Conservation (phyloP, 1,284 basidiomycete genomes). For the Pseudozyma tsukubaensis region DNA sequence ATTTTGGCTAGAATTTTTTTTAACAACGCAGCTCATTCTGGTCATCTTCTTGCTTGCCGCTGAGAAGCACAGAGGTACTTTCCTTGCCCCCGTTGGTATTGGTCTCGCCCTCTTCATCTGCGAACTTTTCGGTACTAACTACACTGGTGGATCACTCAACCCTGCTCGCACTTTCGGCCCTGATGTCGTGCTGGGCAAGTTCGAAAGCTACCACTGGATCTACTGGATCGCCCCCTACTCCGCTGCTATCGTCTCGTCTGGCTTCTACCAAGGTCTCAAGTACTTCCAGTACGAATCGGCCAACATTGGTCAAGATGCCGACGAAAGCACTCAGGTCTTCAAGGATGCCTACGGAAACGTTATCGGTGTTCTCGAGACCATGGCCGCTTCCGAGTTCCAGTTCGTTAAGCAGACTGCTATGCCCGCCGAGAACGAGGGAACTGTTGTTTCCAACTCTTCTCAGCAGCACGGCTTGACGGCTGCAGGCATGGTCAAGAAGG, state of each 20-base stretch:
- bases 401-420: constrained; percentile 20
- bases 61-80: constrained; percentile 70
- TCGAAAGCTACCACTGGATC: constrained; percentile 53
- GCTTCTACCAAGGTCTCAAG: constrained; percentile 51
- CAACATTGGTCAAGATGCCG: constrained; percentile 54
- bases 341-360: constrained; percentile 48
- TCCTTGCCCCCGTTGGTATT: constrained; percentile 59
- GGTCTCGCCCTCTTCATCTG: constrained; percentile 55
- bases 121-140: constrained; percentile 55
- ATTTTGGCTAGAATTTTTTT: constrained; percentile 70
- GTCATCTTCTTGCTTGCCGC: constrained; percentile 71
- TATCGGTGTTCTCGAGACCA: constrained; percentile 49
- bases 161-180: constrained; percentile 59
- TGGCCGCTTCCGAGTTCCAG: constrained; percentile 31
- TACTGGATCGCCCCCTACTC: constrained; percentile 56
- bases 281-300: constrained; percentile 54
- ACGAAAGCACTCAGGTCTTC: constrained; percentile 47
- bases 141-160: constrained; percentile 61
- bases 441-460: constrained; percentile 15
- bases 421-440: constrained; percentile 32
- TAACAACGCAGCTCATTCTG: constrained; percentile 70
- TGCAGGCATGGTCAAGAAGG: constrained; percentile 28
- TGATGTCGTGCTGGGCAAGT: constrained; percentile 38
- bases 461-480: constrained; percentile 16
- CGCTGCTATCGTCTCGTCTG: constrained; percentile 46